Percentiles rank a stretch among this genome's conserved stretches.
Conservation (phyloP, 257 asterid species). For the Marsdenia floribunda region DNA sequence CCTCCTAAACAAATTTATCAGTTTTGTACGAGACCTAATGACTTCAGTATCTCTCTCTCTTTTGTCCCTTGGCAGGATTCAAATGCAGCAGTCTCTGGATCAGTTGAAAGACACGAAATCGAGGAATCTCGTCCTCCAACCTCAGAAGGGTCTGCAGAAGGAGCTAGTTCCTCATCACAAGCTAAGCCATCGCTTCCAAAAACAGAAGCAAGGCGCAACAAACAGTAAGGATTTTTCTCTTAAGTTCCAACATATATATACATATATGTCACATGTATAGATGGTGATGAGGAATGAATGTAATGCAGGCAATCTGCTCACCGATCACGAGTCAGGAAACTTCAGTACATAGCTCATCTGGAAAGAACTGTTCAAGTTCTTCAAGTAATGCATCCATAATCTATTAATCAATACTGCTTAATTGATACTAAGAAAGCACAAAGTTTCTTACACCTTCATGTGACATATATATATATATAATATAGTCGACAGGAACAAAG, state of each 20-base stretch:
- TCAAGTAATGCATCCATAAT: slow-evolving; percentile 38
- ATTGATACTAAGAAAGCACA: neutral
- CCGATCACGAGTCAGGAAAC: slow-evolving; percentile 78
- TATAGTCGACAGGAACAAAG: slow-evolving; percentile 62
- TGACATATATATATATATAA: neutral
- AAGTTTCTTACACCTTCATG: neutral
- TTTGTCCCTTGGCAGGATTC: slow-evolving; percentile 26
- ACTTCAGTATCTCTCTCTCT: neutral
- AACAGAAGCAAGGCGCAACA: slow-evolving; percentile 58
- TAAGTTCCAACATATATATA: no score
- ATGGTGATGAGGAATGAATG: neutral
- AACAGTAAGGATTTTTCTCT: slow-evolving; percentile 45
- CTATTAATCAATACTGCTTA: neutral
- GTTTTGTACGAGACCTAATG: no score
- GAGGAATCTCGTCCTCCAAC: slow-evolving; percentile 31
- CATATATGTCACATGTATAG: neutral
- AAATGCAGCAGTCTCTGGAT: slow-evolving; percentile 23
- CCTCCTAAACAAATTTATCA: no score
- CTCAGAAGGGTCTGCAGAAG: slow-evolving; percentile 36
- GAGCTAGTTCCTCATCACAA: slow-evolving; percentile 31
- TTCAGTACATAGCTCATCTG: slow-evolving; percentile 80
- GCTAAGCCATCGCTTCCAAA: slow-evolving; percentile 44
- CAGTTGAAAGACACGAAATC: slow-evolving; percentile 29
- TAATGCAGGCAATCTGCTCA: slow-evolving; percentile 71
- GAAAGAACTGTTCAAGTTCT: slow-evolving; percentile 65